Conservation (phyloP, 2,329 filamentous ascomycete species). For the Ceratocystis destructans region DNA sequence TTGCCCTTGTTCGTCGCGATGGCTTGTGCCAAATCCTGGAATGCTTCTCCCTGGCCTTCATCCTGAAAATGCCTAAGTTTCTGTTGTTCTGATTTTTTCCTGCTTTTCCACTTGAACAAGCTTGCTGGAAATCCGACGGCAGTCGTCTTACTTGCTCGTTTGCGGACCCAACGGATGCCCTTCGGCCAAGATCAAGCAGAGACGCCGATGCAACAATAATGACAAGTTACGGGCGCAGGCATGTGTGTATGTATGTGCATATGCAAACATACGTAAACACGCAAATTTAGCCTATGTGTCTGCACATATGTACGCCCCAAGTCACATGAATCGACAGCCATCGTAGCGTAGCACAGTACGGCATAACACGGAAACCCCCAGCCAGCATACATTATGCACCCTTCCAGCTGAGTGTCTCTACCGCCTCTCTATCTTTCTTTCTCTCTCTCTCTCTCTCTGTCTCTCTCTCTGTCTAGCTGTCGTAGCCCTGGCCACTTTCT, state of each 20-base stretch:
- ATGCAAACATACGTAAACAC: background rate
- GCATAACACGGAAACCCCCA: background rate
- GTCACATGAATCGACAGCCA: background rate
- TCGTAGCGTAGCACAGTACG: background rate
- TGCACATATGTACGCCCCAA: background rate
- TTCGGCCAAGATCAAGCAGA: conserved; percentile 2
- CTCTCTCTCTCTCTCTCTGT: too few relatives aligned
- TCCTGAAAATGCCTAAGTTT: background rate
- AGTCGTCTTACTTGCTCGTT: background rate
- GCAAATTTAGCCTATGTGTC: background rate
- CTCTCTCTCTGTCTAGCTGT: background rate
- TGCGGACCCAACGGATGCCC: background rate
- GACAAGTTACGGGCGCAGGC: background rate
- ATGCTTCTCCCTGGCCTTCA: background rate
- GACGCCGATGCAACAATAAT: background rate
- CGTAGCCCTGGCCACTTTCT: background rate
- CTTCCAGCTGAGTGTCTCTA: background rate
- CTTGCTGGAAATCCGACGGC: background rate
- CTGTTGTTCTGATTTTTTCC: background rate
- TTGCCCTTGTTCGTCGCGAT: background rate
- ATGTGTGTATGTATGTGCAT: background rate
- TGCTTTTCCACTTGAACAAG: background rate
- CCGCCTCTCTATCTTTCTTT: background rate
- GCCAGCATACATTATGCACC: background rate
- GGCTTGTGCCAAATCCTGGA: background rate